Base-by-base conservation (phyloP, 257 asterid genomes). In the Solanum paucissectum region DNA sequence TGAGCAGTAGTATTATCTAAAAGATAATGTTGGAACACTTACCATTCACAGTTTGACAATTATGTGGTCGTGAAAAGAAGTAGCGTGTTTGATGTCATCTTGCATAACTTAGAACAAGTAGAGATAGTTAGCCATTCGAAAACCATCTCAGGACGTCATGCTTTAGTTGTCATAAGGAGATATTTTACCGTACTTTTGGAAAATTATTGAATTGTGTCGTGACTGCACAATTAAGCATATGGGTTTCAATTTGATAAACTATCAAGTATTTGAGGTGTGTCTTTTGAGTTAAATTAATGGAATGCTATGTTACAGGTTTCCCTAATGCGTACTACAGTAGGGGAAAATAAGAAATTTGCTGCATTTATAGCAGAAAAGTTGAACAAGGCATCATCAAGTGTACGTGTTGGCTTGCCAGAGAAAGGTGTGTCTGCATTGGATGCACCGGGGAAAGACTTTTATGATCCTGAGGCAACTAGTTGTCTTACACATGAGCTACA, bases 381-480 rank as follows among this genome's bases (percentile, higher is more conserved):
- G 91, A 95, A 93, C 88, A 95, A 91, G 89, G 92, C 96, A 82
- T 91, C 95, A 62, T 97, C 98, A 73, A 92, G 91, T 86, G 88
- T 97, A 83, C 36, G 94, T 68, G 89, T 97, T 90, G 95, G 98
- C 95, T 91, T 97, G 87, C 98, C 99, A 75, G 95, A 93, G 91
- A 89, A 88, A 86, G 99, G 99, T 83, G 90, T 95, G 81, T 97
- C 99, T 88, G 98, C 98, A 40, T 89, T 97, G 91, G 99, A 97
- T 94, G 95, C 98, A 84, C 96, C 94, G 23, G 95, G 94, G n/a
- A 93, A 90, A 93, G 92, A 95, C 18, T 97, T 97, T 88, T 89
- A 93, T 90, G 95, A 97, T 90, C 96, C 96, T 71, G 94, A 91
- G 88, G 98, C 95, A 88, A 95, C 96, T 66, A 93, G 95, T 69